phyloP scores from a whole-genome alignment of 768 basidiomycete genomes.

The Tephrocybe sp. region DNA sequence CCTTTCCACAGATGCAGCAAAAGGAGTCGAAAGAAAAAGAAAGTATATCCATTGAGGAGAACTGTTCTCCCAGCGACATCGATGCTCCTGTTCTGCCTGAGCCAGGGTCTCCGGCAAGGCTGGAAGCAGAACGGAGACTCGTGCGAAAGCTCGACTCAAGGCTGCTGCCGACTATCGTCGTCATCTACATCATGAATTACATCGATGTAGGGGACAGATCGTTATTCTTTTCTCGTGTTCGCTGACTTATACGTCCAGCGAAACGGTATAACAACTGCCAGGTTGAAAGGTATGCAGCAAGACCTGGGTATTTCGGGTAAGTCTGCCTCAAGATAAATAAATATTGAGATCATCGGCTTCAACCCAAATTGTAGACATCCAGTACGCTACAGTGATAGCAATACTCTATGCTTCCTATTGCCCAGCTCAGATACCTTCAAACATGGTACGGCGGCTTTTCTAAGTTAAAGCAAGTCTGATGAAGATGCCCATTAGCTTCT shows the following conservation, averaged over 20 bases:
- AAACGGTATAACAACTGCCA: slow-evolving; percentile 49
- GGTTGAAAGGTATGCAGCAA: slow-evolving; percentile 49
- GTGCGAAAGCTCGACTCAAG: slow-evolving; percentile 57
- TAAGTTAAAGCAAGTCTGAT: background rate
- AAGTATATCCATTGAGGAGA: slow-evolving; percentile 13
- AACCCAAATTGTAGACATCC: slow-evolving; percentile 42
- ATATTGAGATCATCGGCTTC: background rate
- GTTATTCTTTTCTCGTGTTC: background rate
- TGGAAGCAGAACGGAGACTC: slow-evolving; percentile 41
- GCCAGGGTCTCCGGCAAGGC: slow-evolving; percentile 29
- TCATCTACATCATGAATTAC: slow-evolving; percentile 68
- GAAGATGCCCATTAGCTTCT: slow-evolving; percentile 44
- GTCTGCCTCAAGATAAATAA: background rate
- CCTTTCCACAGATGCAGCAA: background rate
- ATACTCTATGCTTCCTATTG: slow-evolving; percentile 59
- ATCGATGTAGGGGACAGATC: slow-evolving; percentile 62
- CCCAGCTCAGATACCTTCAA: slow-evolving; percentile 66
- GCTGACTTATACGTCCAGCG: slow-evolving; percentile 28
- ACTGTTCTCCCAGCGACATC: background rate
- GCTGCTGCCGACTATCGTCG: slow-evolving; percentile 54
- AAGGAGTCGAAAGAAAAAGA: slow-evolving; percentile 19
- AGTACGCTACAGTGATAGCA: slow-evolving; percentile 53
- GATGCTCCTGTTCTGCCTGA: slow-evolving; percentile 14
- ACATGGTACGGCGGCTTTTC: slow-evolving; percentile 48
- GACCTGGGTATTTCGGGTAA: slow-evolving; percentile 47